Evolutionary conservation across 208 protist genomes (phyloP), one percentile per base, ranked within the genome.

Genomic region (Acanthamoeba lugdunensis): DNA sequence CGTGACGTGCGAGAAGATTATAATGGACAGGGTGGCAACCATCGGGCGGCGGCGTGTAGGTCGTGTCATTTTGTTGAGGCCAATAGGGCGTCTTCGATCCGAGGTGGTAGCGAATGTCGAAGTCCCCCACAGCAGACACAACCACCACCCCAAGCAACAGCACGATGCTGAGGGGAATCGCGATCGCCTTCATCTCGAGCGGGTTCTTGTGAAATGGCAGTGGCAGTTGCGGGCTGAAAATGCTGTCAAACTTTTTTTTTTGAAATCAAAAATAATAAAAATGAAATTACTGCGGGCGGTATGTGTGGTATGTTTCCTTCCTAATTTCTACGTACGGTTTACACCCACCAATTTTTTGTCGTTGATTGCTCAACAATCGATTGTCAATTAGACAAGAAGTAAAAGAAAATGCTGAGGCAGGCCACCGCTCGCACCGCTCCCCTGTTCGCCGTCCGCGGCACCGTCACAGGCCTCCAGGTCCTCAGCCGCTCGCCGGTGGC

Each of bases 11-110:
- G 14, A 88, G 50, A 9, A 88, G 81, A 37, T 88, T 88, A 2
- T 41, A 16, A 33, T 88, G 54, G 5, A 37, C 50, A 11, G 54
- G 50, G 14, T 61, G 50, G 81, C 81, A 88, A 9, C 54, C 54
- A 21, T 88, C 48, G 28, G 81, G 81, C 8, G 54, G 45, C 9
- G 81, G 48, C 25, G 81, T 88, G 81, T 88, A 88, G 4, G 18
- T 88, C 21, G 50, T 63, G 2, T 25, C 16, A 45, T 63, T 37
- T 33, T 88, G 81, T 45, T 65, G 54, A 5, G 81, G 81, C 23
- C 30, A 88, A 45, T 88, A 88, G n/a, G 81, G 81, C 11, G 81
- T 88, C 28, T 88, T 88, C 33, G 81, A 65, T 1, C 81, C 81
- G 4, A 88, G 54, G 30, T 88, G 81, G 45, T 88, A 79, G 21